Evolutionary conservation across 352 stramenopile genomes (phyloP), one percentile per base, ranked within the genome.

Genomic region (Phytophthora melonis): DNA sequence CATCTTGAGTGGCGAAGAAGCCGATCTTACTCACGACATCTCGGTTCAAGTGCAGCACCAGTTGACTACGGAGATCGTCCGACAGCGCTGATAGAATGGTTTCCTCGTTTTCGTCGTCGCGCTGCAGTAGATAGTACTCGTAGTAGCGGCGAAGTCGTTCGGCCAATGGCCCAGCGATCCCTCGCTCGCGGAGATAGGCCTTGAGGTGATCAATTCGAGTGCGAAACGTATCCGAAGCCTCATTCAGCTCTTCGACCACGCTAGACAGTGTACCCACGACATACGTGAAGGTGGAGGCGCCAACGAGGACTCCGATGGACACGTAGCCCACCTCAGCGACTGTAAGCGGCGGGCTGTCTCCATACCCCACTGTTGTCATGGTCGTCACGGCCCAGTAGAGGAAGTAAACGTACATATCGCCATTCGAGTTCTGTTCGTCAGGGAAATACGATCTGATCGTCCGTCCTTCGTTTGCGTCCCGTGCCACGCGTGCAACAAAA

Each of bases 1-100:
- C 88, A 61, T 94, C 87, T 39, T 94, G 88, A 11, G 84, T 88
- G 11, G 87, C 86, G 49, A 95, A 95, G 70, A 94, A 93, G 39
- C 72, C 65, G 60, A 95, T 95, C 66, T 94, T 93, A 68, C 84
- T 93, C 60, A 93, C 87, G 18, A 95, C 82, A 61, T 95, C 88
- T 6, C 88, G 87, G 58, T 95, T 93, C 56, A 95, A 65, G 54
- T 95, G 85, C 21, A 95, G 58, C 21, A 95, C 83, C 3, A 94
- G 68, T 58, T 94, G 88, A 54, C 82, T 91, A 11, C 88, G 82
- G 18, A 95, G 60, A 32, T 94, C 90, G 62, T 94, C 86, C 1
- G 88, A 95, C 3, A 95, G 78, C 5, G 86, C 79, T 0, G 68
- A 74, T n/a, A 95, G 59, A 54, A 95, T 93, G 34, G 74, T 79